Conservation (phyloP, 441 rosid genomes). For the Populus hybrid region DNA sequence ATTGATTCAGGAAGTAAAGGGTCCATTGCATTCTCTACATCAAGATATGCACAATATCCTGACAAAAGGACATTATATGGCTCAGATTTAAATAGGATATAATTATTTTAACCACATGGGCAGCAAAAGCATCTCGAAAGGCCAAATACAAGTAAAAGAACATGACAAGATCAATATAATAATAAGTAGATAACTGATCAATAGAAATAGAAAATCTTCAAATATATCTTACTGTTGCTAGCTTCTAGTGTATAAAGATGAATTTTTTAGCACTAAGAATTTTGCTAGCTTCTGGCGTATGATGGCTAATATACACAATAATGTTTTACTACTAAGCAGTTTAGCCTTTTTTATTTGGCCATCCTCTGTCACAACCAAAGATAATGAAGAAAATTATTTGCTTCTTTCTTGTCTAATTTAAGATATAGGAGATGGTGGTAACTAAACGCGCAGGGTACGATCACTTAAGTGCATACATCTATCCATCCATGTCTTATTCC, state of each 20-base stretch:
- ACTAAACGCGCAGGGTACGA: not conserved
- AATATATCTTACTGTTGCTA: too few relatives aligned
- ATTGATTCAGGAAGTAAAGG: slow-evolving; percentile 69
- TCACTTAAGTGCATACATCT: not conserved
- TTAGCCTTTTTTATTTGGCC: not conserved
- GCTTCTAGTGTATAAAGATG: not conserved
- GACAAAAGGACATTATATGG: slow-evolving; percentile 12
- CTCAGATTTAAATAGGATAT: slow-evolving; percentile 7
- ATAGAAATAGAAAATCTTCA: not conserved
- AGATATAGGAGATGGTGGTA: not conserved
- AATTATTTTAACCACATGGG: slow-evolving; percentile 1
- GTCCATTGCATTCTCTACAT: slow-evolving; percentile 89
- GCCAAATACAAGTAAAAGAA: not conserved
- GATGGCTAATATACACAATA: not conserved
- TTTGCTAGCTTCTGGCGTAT: not conserved
- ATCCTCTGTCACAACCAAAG: not conserved
- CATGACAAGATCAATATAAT: not conserved
- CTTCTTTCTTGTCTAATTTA: not conserved
- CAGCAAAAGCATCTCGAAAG: not conserved
- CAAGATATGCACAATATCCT: slow-evolving; percentile 94
- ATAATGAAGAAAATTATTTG: not conserved
- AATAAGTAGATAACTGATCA: not conserved
- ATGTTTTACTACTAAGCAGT: not conserved
- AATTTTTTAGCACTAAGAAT: not conserved
- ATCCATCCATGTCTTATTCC: too few relatives aligned